These are phyloP conservation scores for Austropuccinia psidii DNA, from an alignment of 1,284 basidiomycete genomes.

Conservation along the genomic window DNA sequence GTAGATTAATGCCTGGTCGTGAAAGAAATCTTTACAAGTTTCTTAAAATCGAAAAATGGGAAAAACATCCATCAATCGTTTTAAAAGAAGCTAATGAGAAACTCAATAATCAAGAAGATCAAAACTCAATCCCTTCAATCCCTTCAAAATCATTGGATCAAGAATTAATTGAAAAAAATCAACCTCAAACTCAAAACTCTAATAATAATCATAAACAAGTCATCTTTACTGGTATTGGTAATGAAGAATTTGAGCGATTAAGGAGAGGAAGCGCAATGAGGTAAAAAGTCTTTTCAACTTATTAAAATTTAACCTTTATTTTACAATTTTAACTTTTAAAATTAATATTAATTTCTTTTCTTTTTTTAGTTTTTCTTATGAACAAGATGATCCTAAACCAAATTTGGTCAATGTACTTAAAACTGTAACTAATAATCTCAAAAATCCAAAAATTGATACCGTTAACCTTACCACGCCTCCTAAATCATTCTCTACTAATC, in stretches of 20 bases:
- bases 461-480: background rate
- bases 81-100: slow-evolving; percentile 26
- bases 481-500: background rate
- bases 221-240: background rate
- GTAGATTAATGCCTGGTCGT: slow-evolving; percentile 21
- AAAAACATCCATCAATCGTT: slow-evolving; percentile 26
- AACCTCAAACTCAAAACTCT: background rate
- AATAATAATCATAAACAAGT: background rate
- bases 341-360: background rate
- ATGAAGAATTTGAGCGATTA: slow-evolving; percentile 22
- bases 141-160: too few relatives aligned
- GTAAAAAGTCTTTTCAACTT: background rate
- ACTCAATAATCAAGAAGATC: background rate
- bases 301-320: background rate
- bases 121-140: background rate
- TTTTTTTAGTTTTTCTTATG: slow-evolving; percentile 22
- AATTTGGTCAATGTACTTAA: background rate
- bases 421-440: background rate
- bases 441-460: background rate
- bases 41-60: slow-evolving; percentile 35
- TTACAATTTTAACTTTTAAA: background rate
- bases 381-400: slow-evolving; percentile 28
- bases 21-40: slow-evolving; percentile 35
- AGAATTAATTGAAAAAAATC: too few relatives aligned
- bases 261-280: slow-evolving; percentile 34